phyloP scores from a whole-genome alignment of 75 land plant species.

The Cunninghamia lanceolata region DNA sequence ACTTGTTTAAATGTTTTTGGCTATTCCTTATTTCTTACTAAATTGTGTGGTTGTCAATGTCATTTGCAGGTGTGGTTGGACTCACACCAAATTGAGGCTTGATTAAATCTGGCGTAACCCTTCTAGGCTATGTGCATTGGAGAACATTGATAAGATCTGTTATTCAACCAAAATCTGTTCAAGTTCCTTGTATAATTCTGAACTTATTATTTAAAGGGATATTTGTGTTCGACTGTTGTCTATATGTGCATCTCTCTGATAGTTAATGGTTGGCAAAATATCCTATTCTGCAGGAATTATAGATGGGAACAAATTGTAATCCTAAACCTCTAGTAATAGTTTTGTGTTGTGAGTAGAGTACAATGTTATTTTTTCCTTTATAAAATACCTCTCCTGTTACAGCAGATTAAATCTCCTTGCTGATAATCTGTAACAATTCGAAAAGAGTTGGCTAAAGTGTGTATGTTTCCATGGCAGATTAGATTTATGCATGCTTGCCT shows the following conservation, averaged over 20 bases:
- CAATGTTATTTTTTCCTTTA: neutral
- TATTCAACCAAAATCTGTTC: neutral
- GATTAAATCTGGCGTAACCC: neutral
- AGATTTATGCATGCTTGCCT: neutral
- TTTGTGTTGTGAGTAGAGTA: neutral
- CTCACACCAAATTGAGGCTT: neutral
- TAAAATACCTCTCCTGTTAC: neutral
- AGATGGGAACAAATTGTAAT: neutral
- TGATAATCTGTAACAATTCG: neutral
- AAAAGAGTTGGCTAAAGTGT: neutral
- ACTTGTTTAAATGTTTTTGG: neutral
- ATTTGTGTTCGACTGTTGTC: neutral
- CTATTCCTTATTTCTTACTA: neutral
- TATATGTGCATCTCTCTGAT: neutral
- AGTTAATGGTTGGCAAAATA: neutral
- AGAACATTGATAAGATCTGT: neutral
- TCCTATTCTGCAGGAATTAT: neutral
- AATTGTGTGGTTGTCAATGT: neutral
- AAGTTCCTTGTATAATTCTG: neutral
- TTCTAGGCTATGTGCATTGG: neutral
- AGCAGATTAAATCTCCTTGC: neutral
- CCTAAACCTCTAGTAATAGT: neutral
- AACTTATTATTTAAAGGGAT: neutral
- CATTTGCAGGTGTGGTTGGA: slow-evolving; percentile 5
- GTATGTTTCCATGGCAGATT: neutral